Evolutionary conservation across 108 stramenopile genomes (phyloP).

Genomic region (Cyclotella baltica): DNA sequence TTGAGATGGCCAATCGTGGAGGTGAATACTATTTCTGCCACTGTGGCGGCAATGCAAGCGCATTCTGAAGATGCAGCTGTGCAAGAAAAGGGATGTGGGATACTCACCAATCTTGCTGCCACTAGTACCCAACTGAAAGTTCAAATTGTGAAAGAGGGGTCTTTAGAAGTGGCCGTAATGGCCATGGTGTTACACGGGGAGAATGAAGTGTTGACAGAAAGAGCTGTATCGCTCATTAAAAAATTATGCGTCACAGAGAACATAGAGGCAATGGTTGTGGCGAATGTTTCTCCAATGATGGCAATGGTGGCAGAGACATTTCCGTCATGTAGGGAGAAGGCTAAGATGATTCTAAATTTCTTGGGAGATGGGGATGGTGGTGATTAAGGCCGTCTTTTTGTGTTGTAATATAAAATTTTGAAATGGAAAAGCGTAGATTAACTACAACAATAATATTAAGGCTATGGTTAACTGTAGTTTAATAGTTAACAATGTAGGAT

Average conservation of each 20-base stretch:
- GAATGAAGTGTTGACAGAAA: constrained; percentile 60
- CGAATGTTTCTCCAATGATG: constrained; percentile 67
- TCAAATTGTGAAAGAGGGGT: constrained; percentile 70
- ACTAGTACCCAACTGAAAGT: constrained; percentile 57
- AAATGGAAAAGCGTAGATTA: background rate
- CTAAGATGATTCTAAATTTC: constrained; percentile 15
- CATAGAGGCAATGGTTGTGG: constrained; percentile 59
- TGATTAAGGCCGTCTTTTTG: background rate
- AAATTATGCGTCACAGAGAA: constrained; percentile 63
- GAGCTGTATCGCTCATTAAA: constrained; percentile 63
- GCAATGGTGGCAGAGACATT: constrained; percentile 53
- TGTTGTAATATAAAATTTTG: background rate
- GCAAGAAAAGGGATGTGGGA: constrained; percentile 83
- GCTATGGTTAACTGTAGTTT: too few species aligned
- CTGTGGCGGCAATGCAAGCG: constrained; percentile 74
- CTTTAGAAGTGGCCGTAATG: constrained; percentile 75
- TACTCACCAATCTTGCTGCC: constrained; percentile 66
- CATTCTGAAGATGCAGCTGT: constrained; percentile 59
- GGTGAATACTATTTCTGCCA: constrained; percentile 65
- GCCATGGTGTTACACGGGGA: constrained; percentile 77
- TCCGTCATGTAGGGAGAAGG: constrained; percentile 62
- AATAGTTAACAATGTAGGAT: too few species aligned
- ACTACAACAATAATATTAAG: background rate
- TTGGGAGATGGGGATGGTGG: constrained; percentile 10
- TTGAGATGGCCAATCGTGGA: constrained; percentile 38